These are phyloP conservation scores for Eucalyptus curtisii DNA, from an alignment of 345 rosid species.

Conservation along the genomic window DNA sequence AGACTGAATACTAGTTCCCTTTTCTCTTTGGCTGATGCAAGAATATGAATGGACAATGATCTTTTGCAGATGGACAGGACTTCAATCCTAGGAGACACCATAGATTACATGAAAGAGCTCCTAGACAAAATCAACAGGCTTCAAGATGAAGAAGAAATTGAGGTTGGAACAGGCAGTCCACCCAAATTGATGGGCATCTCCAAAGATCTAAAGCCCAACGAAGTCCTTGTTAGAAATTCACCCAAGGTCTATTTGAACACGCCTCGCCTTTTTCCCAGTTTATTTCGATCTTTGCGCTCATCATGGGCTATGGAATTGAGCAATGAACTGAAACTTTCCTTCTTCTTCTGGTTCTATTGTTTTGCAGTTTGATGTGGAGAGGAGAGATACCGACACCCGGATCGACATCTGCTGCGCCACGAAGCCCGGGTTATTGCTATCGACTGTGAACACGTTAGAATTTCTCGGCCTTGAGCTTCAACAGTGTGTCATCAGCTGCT, in stretches of 20 bases:
- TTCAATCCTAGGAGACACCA: constrained; percentile 34
- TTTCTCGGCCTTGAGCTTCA: constrained; percentile 30
- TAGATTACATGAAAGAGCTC: constrained; percentile 36
- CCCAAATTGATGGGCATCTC: not conserved
- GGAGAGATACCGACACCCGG: constrained; percentile 4
- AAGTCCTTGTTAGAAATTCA: constrained; percentile 14
- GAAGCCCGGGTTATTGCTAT: constrained; percentile 19
- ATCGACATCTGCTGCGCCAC: constrained; percentile 24
- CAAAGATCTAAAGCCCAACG: constrained; percentile 14
- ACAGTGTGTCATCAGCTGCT: constrained; percentile 36
- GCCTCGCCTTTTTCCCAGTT: not conserved
- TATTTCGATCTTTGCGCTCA: not conserved
- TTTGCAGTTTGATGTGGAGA: constrained; percentile 28
- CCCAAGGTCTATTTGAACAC: constrained; percentile 15
- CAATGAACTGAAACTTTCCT: not conserved
- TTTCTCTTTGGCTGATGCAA: not conserved
- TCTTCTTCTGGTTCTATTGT: not conserved
- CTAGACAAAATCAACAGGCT: constrained; percentile 22
- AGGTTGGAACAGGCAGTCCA: not conserved
- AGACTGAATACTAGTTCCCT: not conserved
- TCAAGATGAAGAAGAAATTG: not conserved
- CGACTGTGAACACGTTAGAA: constrained; percentile 24
- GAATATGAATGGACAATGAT: not conserved
- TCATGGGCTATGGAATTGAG: not conserved
- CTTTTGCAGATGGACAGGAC: constrained; percentile 35